phyloP scores from a whole-genome alignment of 306 rosid genomes.

The Rosa rugosa region DNA sequence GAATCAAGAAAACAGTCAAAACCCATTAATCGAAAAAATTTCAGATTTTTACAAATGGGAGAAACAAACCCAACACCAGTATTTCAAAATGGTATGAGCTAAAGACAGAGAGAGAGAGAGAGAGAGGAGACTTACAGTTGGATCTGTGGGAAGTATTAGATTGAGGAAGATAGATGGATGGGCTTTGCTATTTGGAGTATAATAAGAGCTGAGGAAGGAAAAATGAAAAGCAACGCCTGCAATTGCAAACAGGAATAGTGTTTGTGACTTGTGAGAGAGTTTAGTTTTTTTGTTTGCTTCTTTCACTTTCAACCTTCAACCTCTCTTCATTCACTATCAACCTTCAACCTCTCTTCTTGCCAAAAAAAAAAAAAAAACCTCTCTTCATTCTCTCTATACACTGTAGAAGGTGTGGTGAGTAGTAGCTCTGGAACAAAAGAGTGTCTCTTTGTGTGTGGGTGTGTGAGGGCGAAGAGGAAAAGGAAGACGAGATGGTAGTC shows the following conservation, averaged over 20 bases:
- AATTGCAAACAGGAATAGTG: neutral
- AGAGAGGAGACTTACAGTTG: slow-evolving; percentile 11
- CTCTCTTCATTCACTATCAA: neutral
- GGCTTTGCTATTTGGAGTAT: neutral
- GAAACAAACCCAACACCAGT: neutral
- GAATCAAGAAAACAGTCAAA: slow-evolving; percentile 22
- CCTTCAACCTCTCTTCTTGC: neutral
- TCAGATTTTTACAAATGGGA: neutral
- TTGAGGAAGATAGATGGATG: neutral
- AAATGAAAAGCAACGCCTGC: neutral
- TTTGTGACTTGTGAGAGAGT: neutral
- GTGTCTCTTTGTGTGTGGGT: too few species aligned
- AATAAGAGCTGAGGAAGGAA: neutral
- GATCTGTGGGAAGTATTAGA: neutral
- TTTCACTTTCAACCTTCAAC: neutral
- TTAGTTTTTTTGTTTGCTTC: neutral
- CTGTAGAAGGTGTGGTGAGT: neutral
- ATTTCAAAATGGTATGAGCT: neutral
- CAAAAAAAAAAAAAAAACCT: too few species aligned
- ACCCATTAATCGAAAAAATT: slow-evolving; percentile 24
- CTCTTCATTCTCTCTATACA: neutral
- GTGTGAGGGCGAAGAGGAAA: neutral
- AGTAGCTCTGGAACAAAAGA: neutral
- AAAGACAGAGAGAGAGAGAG: slow-evolving; percentile 1
- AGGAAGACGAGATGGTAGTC: neutral